A percentile compares a stretch with the other conserved stretches of the same genome.
These are phyloP conservation scores for Chaetomium olivaceum DNA, from an alignment of 2,329 filamentous ascomycete genomes.

Conservation along the genomic window DNA sequence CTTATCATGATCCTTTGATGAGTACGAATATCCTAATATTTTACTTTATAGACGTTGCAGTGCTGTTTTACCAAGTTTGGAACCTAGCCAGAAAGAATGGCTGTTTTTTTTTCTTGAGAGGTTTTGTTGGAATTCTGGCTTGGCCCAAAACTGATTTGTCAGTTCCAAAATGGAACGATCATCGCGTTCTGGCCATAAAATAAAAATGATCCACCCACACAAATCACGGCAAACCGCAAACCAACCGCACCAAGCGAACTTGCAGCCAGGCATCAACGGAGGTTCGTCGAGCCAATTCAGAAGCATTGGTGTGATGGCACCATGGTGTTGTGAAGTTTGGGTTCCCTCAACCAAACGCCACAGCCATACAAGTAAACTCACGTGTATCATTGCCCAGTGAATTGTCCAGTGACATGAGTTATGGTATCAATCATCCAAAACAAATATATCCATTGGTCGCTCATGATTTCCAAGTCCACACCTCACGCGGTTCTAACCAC, in stretches of 20 bases:
- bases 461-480: not conserved
- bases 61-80: not conserved
- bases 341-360: not conserved
- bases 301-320: not conserved
- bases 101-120: not conserved
- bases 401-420: too few species aligned
- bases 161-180: constrained; percentile 18
- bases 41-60: not conserved
- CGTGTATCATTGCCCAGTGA: not conserved
- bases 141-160: constrained; percentile 23
- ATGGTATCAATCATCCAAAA: not conserved
- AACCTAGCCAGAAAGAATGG: not conserved
- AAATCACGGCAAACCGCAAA: too few species aligned
- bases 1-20: not conserved
- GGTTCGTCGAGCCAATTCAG: not conserved
- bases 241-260: not conserved
- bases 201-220: not conserved
- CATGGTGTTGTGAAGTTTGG: not conserved
- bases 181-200: not conserved
- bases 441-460: not conserved
- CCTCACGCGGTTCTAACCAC: constrained; percentile 15
- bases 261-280: not conserved
- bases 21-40: too few species aligned
- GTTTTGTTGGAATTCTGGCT: not conserved
- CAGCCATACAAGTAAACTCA: not conserved